Conservation (phyloP, 1,284 basidiomycete genomes). For the Vanrija humicola region DNA sequence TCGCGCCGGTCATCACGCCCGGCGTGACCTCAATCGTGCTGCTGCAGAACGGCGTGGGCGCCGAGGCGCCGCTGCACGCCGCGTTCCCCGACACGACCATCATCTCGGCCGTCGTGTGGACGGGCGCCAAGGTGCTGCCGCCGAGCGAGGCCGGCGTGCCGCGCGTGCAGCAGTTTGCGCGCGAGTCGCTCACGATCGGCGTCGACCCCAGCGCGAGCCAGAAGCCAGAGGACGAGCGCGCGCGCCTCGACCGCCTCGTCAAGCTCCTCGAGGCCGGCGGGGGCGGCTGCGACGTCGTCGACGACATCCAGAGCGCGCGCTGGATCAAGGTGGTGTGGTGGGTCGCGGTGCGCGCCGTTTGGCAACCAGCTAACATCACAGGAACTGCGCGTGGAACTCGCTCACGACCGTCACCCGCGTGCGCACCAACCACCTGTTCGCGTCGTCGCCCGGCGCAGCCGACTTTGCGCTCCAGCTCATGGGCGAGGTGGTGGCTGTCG, state of each 20-base stretch:
- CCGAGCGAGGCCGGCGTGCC: constrained; percentile 20
- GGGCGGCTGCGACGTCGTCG: constrained; percentile 39
- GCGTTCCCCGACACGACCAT: constrained; percentile 49
- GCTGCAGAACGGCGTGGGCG: constrained; percentile 54
- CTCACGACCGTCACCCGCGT: constrained; percentile 42
- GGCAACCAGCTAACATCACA: constrained; percentile 1
- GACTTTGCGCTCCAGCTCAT: constrained; percentile 40
- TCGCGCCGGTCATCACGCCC: constrained; percentile 36
- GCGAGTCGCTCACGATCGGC: constrained; percentile 47
- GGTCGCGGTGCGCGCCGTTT: too few species aligned
- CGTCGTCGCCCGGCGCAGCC: constrained; percentile 33
- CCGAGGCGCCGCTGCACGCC: constrained; percentile 50
- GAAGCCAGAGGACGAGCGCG: constrained; percentile 29
- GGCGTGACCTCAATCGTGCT: constrained; percentile 50
- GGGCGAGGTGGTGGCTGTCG: constrained; percentile 46
- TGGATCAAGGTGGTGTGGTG: constrained; percentile 53
- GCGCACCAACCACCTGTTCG: constrained; percentile 44
- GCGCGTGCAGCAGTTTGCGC: constrained; percentile 43
- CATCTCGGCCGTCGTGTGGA: constrained; percentile 53
- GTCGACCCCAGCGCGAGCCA: constrained; percentile 35
- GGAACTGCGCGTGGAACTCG: constrained; percentile 46
- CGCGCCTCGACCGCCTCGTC: constrained; percentile 39
- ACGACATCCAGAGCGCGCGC: constrained; percentile 52
- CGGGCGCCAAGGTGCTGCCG: constrained; percentile 44
- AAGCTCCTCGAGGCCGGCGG: constrained; percentile 40